phyloP scores from a whole-genome alignment of 768 basidiomycete genomes.

The Phaeotremella fagi region DNA sequence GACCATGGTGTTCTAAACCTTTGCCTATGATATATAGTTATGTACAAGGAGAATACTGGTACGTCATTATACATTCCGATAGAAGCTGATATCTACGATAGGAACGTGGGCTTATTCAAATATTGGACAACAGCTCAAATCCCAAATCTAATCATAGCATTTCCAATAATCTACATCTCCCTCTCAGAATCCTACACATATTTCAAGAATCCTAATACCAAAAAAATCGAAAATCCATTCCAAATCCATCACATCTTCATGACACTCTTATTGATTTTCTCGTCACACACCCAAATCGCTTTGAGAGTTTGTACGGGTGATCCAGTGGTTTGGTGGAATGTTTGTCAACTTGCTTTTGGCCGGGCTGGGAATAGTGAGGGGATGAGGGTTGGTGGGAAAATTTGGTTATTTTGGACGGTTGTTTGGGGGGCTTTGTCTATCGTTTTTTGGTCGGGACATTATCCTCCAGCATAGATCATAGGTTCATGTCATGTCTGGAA shows the following conservation, averaged over 20 bases:
- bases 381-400: slow-evolving; percentile 50
- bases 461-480: slow-evolving; percentile 94
- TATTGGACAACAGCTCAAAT: slow-evolving; percentile 81
- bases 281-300: slow-evolving; percentile 80
- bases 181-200: slow-evolving; percentile 51
- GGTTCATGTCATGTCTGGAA: no score
- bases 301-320: slow-evolving; percentile 70
- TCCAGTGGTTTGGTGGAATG: slow-evolving; percentile 81
- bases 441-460: slow-evolving; percentile 74
- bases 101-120: slow-evolving; percentile 71
- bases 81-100: slow-evolving; percentile 9
- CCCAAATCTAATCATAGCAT: slow-evolving; percentile 79
- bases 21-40: slow-evolving; percentile 73
- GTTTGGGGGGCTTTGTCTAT: slow-evolving; percentile 68
- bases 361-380: neutral
- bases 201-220: slow-evolving; percentile 10
- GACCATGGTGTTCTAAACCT: slow-evolving; percentile 62
- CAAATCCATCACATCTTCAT: slow-evolving; percentile 67
- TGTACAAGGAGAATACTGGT: slow-evolving; percentile 78
- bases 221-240: slow-evolving; percentile 58
- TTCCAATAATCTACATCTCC: slow-evolving; percentile 60
- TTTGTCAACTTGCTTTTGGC: slow-evolving; percentile 59
- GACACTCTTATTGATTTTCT: slow-evolving; percentile 63
- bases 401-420: slow-evolving; percentile 73
- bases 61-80: slow-evolving; percentile 10